Evolutionary conservation across 2,329 filamentous ascomycete genomes (phyloP).

Genomic region (Cordyceps farinosa): DNA sequence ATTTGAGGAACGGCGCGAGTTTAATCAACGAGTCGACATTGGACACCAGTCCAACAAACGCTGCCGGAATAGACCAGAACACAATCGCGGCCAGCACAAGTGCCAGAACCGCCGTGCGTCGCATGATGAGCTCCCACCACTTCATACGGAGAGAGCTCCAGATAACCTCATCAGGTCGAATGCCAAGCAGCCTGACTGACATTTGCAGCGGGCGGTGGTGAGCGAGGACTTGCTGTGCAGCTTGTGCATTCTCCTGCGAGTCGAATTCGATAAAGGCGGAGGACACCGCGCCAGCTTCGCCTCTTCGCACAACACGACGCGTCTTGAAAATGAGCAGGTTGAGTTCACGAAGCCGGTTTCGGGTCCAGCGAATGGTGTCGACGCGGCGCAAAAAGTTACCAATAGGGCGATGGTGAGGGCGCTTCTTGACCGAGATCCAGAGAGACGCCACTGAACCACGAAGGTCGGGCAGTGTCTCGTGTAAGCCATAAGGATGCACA

Average conservation of each 20-base stretch:
- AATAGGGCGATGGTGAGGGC: constrained; percentile 68
- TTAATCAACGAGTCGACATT: constrained; percentile 70
- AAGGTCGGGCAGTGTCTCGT: constrained; percentile 36
- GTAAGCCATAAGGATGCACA: constrained; percentile 36
- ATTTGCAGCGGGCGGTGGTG: constrained; percentile 87
- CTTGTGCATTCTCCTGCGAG: constrained; percentile 77
- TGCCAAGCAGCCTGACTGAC: constrained; percentile 78
- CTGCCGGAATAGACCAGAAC: constrained; percentile 78
- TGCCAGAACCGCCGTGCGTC: constrained; percentile 64
- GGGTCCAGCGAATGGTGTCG: constrained; percentile 89
- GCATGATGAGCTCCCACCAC: constrained; percentile 80
- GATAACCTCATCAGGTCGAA: constrained; percentile 78
- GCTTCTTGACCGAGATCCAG: constrained; percentile 69
- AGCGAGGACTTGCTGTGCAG: constrained; percentile 79
- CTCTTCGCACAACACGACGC: constrained; percentile 67
- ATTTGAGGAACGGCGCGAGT: constrained; percentile 47
- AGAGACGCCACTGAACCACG: constrained; percentile 60
- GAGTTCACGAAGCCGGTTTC: constrained; percentile 45
- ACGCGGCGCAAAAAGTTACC: constrained; percentile 79
- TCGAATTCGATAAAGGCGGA: constrained; percentile 91
- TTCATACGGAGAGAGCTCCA: constrained; percentile 82
- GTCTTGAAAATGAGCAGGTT: constrained; percentile 56
- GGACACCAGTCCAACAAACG: constrained; percentile 78
- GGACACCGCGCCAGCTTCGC: constrained; percentile 63
- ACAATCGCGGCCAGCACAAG: constrained; percentile 76